Evolutionary conservation across 495 filamentous ascomycete genomes (phyloP).

Genomic region (Margaritispora aquatica): DNA sequence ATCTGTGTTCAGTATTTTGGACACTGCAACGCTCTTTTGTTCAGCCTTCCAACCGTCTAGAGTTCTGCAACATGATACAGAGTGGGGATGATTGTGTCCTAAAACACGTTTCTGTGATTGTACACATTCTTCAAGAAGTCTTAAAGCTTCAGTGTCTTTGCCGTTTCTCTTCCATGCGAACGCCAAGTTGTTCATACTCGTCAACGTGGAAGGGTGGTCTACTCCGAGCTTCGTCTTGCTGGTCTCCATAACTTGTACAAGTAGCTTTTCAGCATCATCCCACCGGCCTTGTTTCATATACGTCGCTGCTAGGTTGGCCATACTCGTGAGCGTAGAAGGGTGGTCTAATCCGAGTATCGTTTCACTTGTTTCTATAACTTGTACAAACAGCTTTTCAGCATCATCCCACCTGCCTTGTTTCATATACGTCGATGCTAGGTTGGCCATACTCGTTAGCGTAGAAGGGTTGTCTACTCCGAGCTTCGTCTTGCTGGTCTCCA

Average conservation of each 20-base stretch:
- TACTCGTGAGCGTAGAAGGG: slow-evolving; percentile 29
- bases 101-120: no score
- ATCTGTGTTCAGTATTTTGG: no score
- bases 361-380: slow-evolving; percentile 17
- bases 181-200: slow-evolving; percentile 28
- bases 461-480: slow-evolving; percentile 25
- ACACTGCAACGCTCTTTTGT: no score
- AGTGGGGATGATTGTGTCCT: no score
- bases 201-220: slow-evolving; percentile 32
- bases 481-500: slow-evolving; percentile 13
- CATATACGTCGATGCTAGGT: not conserved
- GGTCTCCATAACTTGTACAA: slow-evolving; percentile 25
- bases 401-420: slow-evolving; percentile 12
- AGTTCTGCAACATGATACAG: no score
- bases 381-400: slow-evolving; percentile 25
- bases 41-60: no score
- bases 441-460: not conserved
- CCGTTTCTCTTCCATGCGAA: not conserved
- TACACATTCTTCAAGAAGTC: no score
- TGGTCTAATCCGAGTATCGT: slow-evolving; percentile 27
- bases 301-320: slow-evolving; percentile 27
- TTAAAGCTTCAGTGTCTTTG: no score
- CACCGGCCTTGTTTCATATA: slow-evolving; percentile 27
- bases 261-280: slow-evolving; percentile 28
- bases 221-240: slow-evolving; percentile 24